A percentile compares a stretch with the other conserved stretches of the same genome.
These are phyloP conservation scores for Athelia sp. DNA, from an alignment of 1,284 basidiomycete genomes.

Conservation along the genomic window DNA sequence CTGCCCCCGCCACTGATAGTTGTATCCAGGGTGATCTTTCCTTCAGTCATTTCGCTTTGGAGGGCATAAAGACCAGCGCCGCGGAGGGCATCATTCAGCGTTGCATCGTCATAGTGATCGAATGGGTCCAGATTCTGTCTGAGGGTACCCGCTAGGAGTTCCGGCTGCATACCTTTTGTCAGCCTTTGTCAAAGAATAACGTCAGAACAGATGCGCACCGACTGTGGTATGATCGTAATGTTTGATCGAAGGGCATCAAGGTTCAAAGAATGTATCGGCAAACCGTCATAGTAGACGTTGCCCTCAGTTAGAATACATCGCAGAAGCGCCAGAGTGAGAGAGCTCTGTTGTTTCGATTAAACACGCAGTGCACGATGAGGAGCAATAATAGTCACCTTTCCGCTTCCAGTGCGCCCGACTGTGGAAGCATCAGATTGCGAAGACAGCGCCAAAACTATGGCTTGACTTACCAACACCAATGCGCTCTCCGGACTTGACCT, in stretches of 20 bases:
- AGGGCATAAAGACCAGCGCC: conserved; percentile 49
- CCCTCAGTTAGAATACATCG: conserved; percentile 56
- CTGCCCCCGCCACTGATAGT: conserved; percentile 52
- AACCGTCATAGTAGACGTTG: conserved; percentile 46
- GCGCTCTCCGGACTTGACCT: conserved; percentile 53
- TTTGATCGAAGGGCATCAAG: conserved; percentile 57
- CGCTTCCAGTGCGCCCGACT: conserved; percentile 74
- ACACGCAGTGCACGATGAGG: not conserved
- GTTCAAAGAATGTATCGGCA: conserved; percentile 45
- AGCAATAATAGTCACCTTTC: conserved; percentile 42
- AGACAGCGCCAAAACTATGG: conserved; percentile 1
- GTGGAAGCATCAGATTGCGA: not conserved
- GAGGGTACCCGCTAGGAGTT: conserved; percentile 54
- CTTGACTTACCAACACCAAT: conserved; percentile 48
- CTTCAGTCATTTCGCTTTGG: conserved; percentile 44
- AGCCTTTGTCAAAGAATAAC: conserved; percentile 20
- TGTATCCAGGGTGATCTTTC: conserved; percentile 44
- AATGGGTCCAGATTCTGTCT: conserved; percentile 69
- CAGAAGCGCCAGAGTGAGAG: conserved; percentile 47
- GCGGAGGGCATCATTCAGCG: conserved; percentile 49
- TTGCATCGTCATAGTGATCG: conserved; percentile 64
- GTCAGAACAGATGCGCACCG: conserved; percentile 28
- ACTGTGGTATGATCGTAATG: conserved; percentile 59
- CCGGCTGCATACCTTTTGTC: conserved; percentile 49
- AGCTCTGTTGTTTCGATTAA: conserved; percentile 39